Evolutionary conservation across 2,329 filamentous ascomycete species (phyloP), one percentile per base, ranked within the genome.

Genomic region (Clonostachys sp.): DNA sequence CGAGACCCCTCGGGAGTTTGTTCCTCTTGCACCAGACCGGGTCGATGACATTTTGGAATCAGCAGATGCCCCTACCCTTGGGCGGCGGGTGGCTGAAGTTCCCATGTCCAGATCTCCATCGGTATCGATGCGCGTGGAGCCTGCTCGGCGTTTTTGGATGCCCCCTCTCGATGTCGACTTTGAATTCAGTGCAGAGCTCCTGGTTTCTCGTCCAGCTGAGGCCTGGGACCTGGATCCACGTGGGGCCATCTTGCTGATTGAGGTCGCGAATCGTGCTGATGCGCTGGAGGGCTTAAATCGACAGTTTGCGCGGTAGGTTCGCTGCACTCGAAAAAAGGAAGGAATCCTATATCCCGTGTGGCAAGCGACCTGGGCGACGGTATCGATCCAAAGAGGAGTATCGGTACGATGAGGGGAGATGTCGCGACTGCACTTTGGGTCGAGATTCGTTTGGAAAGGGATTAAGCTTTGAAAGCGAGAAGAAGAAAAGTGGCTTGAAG

Each of bases 61-160:
- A 30, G 57, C 46, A 35, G 60, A 46, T 30, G 24, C 24, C 24
- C 60, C 40, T 55, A 58, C 66, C 48, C 62, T 65, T n/a, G 61
- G 51, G 48, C 67, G 62, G 52, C 64, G 59, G 42, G 58, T 58
- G 42, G 57, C 59, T 17, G 61, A 53, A 43, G 61, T 64, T 52
- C 75, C 75, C 80, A 83, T 83, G 34, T 79, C 71, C n/a, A 83
- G 68, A 55, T 83, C 80, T 34, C 80, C 80, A 66, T 83, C 80
- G 46, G 70, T 66, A 55, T 83, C 80, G 44, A 71, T 59, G 51
- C 67, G 72, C 5, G 57, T 55, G 39, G 61, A 61, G 12, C 58
- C 61, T 30, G 24, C 24, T 38, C 71, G 73, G 43, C 73, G 73
- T 60, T 81, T 82, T 17, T 68, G 64, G 46, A 82, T 74, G 33